Evolutionary conservation across 176 grass and related monocot species (phyloP), one percentile per base, ranked within the genome.

Genomic region (Carex kokanica): DNA sequence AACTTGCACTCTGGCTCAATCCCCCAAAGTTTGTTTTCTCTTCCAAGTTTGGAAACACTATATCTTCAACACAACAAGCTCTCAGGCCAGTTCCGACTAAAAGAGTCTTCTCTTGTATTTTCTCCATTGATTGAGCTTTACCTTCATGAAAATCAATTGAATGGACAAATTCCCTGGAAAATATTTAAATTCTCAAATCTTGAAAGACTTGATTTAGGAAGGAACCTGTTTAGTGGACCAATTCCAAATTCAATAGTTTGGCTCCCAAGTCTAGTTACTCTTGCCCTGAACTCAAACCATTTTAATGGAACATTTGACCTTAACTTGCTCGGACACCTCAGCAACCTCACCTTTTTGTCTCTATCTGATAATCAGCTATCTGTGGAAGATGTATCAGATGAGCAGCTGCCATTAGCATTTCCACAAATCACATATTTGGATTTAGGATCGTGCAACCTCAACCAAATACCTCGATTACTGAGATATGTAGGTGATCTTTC

Each of bases 201-300:
- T 0, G 7, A 73, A 73, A 17, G 5, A 20, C 32, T 73, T 43
- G 2, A 8, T 29, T 10, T 73, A 45, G n/a, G 0, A 0, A 0
- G 0, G 8, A 90, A 87, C 32, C 63, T 84, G 14, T 12, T 90
- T 0, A 18, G 29, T 0, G 72, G 88, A 0, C 6, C 43, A 63
- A 81, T 90, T 79, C 85, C 88, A 2, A 60, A 54, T 45, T 90
- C 85, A 14, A 24, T 71, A n/a, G 29, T 90, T 21, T 61, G 61
- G 10, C 64, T 85, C 25, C 20, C 40, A 38, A 73, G 17, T 54
- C 80, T 87, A 60, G 0, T 3, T 8, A 0, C 0, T 74, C 18
- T 90, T 2, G 0, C 0, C 7, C 62, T 90, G 45, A 7, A 0
- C 0, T 73, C 61, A 54, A 90, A 87, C 55, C 56, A 80, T 4